phyloP scores from a whole-genome alignment of 805 yeast species.

The Candida vaughaniae region DNA sequence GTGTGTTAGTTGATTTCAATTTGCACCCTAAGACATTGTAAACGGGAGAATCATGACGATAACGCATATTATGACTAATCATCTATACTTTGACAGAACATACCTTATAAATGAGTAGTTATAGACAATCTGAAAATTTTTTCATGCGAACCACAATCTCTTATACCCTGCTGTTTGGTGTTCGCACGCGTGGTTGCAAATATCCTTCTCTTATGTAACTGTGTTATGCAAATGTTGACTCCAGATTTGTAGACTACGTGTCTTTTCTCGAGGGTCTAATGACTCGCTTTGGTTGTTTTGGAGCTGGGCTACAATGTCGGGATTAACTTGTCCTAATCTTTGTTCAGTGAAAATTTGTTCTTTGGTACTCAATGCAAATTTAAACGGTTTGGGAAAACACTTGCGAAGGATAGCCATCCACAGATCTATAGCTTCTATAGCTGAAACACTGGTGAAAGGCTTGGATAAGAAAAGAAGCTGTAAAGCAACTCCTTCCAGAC shows the following conservation, averaged over 20 bases:
- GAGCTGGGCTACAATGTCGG: slow-evolving; percentile 7
- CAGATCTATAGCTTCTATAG: slow-evolving; percentile 7
- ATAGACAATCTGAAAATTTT: no score
- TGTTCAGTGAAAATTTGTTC: slow-evolving; percentile 37
- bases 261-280: slow-evolving; percentile 4
- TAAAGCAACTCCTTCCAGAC: no score
- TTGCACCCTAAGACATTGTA: slow-evolving; percentile 35
- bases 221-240: no score
- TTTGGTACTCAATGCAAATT: slow-evolving; percentile 29
- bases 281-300: slow-evolving; percentile 5
- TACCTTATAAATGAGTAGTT: no score
- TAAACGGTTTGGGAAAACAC: slow-evolving; percentile 28
- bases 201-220: no score
- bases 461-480: neutral
- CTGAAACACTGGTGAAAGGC: neutral
- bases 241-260: slow-evolving; percentile 5
- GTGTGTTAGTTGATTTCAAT: slow-evolving; percentile 48
- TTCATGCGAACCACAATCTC: no score
- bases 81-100: slow-evolving; percentile 19
- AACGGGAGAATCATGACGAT: slow-evolving; percentile 44
- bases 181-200: no score
- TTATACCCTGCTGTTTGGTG: no score
- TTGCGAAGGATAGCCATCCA: slow-evolving; percentile 18
- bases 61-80: slow-evolving; percentile 41
- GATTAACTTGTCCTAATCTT: slow-evolving; percentile 20